Evolutionary conservation across 2,329 filamentous ascomycete genomes (phyloP).

Genomic region (Chaetothyriales sp.): DNA sequence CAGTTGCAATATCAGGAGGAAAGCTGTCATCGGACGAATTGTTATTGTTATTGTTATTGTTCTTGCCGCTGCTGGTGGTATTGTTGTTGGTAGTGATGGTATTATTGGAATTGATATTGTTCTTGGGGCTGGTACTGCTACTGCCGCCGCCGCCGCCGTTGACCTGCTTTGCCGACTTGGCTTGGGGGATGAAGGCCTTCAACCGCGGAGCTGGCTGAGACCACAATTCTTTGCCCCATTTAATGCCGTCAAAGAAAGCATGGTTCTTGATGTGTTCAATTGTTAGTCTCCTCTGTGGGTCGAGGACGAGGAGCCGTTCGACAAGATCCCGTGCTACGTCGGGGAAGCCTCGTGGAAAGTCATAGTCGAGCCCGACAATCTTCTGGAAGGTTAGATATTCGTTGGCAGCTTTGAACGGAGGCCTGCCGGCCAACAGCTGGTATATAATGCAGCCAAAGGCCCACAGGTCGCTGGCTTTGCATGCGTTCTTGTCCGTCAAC

Average conservation of each 20-base stretch:
- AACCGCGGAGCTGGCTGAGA: conserved; percentile 75
- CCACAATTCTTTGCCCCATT: conserved; percentile 76
- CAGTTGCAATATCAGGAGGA: conserved; percentile 28
- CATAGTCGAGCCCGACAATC: conserved; percentile 86
- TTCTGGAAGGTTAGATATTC: conserved; percentile 98
- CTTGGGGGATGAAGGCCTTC: conserved; percentile 64
- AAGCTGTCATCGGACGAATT: conserved; percentile 23
- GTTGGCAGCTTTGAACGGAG: conserved; percentile 88
- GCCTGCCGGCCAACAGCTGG: conserved; percentile 84
- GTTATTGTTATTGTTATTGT: neutral
- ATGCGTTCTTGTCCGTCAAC: conserved; percentile 90
- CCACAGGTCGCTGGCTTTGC: conserved; percentile 96
- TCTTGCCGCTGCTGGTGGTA: neutral
- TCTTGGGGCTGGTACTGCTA: neutral
- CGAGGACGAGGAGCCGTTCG: conserved; percentile 76
- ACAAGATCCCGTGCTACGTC: conserved; percentile 73
- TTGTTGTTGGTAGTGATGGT: neutral
- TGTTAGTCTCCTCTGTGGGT: conserved; percentile 67
- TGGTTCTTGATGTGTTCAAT: conserved; percentile 97
- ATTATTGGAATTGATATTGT: neutral
- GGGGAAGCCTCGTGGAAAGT: conserved; percentile 81
- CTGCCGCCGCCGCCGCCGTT: conserved; percentile 39
- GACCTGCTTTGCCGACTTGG: conserved; percentile 64
- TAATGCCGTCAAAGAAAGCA: conserved; percentile 78
- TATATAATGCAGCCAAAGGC: conserved; percentile 97